Percentiles rank a stretch among this genome's conserved stretches.
These are phyloP conservation scores for Capsicum pubescens DNA, from an alignment of 257 asterid genomes.

Conservation along the genomic window DNA sequence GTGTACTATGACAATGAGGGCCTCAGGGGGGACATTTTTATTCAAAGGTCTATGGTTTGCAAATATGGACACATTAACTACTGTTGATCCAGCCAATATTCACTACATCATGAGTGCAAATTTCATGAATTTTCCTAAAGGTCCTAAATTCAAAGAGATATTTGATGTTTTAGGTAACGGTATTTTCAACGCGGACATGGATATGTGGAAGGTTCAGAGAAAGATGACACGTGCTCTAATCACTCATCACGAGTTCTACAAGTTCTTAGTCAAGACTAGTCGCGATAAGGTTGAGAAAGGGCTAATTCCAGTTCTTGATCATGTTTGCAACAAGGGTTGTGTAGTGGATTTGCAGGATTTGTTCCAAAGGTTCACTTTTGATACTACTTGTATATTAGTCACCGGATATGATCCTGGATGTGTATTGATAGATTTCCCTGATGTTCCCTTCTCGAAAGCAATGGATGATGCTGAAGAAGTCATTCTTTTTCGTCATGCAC, in stretches of 20 bases:
- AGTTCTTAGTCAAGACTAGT: constrained; percentile 43
- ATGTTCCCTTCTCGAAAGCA: constrained; percentile 57
- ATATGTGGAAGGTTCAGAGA: constrained; percentile 55
- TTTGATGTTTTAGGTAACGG: constrained; percentile 64
- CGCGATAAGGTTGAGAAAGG: constrained; percentile 49
- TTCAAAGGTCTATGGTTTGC: constrained; percentile 58
- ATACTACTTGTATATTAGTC: constrained; percentile 50
- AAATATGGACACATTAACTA: constrained; percentile 55
- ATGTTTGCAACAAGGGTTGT: constrained; percentile 15
- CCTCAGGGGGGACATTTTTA: constrained; percentile 44
- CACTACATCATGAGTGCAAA: constrained; percentile 60
- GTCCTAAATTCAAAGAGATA: constrained; percentile 53
- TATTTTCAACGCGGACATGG: constrained; percentile 61
- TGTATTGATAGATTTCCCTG: constrained; percentile 45
- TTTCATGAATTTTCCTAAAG: constrained; percentile 58
- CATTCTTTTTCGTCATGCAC: constrained; percentile 53
- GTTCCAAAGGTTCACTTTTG: constrained; percentile 60
- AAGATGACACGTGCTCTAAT: constrained; percentile 45
- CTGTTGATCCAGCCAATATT: constrained; percentile 55
- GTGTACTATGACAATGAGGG: constrained; percentile 35
- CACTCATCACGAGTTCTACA: constrained; percentile 43
- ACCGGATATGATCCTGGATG: constrained; percentile 63
- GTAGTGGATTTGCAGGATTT: constrained; percentile 57
- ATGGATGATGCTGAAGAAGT: constrained; percentile 65
- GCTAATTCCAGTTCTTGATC: constrained; percentile 51